Percentiles rank a stretch among this genome's conserved stretches.
These are phyloP conservation scores for Pythium folliculosum DNA, from an alignment of 352 stramenopile genomes.

Conservation along the genomic window DNA sequence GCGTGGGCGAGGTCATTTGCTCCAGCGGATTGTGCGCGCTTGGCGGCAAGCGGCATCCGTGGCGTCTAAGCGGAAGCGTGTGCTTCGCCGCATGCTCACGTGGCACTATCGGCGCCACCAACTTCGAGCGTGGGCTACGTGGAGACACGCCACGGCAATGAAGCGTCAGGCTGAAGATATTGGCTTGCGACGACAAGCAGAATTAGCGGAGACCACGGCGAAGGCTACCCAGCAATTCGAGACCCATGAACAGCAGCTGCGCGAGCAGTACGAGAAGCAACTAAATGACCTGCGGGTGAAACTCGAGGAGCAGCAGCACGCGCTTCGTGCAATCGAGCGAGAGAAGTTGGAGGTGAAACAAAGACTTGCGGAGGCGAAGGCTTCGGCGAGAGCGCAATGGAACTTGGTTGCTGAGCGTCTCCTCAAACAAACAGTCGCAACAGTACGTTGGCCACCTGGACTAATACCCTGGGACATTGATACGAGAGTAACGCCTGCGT, in stretches of 20 bases:
- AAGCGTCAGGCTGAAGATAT: not conserved
- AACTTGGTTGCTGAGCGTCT: not conserved
- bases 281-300: conserved; percentile 8
- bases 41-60: conserved; percentile 1
- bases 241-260: not conserved
- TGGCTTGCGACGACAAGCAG: not conserved
- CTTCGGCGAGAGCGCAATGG: conserved; percentile 9
- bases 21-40: conserved; percentile 4
- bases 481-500: not conserved
- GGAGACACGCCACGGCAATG: conserved; percentile 5
- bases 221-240: not conserved
- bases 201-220: not conserved
- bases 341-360: conserved; percentile 5
- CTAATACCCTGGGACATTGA: not conserved
- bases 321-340: not conserved
- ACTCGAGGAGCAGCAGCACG: conserved; percentile 11
- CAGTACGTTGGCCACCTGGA: not conserved
- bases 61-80: not conserved
- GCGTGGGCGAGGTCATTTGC: not conserved
- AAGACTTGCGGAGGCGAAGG: not conserved
- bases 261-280: conserved; percentile 6
- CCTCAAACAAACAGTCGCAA: conserved; percentile 11
- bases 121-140: conserved; percentile 18
- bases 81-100: conserved; percentile 11
- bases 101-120: conserved; percentile 5